Conservation (phyloP, 169 alveolate species). For the Plasmodium knowlesi region DNA sequence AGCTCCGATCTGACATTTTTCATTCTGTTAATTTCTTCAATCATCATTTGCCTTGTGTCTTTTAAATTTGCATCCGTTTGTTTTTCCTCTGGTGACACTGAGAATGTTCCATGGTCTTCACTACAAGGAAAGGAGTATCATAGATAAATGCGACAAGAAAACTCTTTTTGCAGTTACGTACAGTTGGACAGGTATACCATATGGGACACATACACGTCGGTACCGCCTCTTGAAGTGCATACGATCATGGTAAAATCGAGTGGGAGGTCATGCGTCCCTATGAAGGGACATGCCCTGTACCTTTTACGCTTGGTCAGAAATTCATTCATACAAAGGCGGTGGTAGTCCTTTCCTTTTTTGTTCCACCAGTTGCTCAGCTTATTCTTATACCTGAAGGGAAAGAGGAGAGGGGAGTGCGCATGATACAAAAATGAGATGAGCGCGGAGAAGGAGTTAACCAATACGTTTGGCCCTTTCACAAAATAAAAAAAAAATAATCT, state of each 20-base stretch:
- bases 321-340: conserved; percentile 48
- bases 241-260: neutral
- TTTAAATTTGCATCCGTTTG: conserved; percentile 24
- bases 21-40: conserved; percentile 70
- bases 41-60: conserved; percentile 72
- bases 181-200: neutral
- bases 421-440: neutral
- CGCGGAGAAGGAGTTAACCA: neutral
- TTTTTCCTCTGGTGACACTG: neutral
- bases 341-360: conserved; percentile 33
- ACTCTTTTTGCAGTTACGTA: neutral
- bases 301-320: conserved; percentile 35
- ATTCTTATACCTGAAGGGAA: conserved; percentile 9
- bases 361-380: conserved; percentile 69
- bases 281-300: neutral
- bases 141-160: neutral
- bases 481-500: neutral
- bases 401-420: neutral
- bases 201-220: neutral
- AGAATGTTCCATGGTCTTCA: neutral
- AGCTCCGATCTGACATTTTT: conserved; percentile 57
- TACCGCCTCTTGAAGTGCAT: neutral
- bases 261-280: neutral
- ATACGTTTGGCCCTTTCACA: neutral
- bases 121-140: neutral